These are phyloP conservation scores for Saccharomycopsis schoenii DNA, from an alignment of 805 yeast genomes.

Conservation along the genomic window DNA sequence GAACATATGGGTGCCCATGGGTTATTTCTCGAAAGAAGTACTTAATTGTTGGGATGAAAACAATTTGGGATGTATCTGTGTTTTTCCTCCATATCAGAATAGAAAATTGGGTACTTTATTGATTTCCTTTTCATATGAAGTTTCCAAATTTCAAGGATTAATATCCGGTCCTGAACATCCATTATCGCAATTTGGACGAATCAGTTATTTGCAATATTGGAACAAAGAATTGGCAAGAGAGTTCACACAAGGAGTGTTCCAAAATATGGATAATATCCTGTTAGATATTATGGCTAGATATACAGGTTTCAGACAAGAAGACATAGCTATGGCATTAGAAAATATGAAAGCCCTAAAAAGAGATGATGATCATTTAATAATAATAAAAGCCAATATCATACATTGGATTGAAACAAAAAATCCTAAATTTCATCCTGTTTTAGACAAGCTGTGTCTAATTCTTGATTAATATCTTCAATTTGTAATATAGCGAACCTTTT, in stretches of 20 bases:
- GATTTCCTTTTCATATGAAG: slow-evolving; percentile 72
- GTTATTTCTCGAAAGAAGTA: slow-evolving; percentile 84
- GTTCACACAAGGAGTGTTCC: slow-evolving; percentile 31
- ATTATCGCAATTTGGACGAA: slow-evolving; percentile 68
- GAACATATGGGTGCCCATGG: slow-evolving; percentile 47
- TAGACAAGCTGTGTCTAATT: neutral
- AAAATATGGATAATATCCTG: slow-evolving; percentile 27
- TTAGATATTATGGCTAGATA: slow-evolving; percentile 39
- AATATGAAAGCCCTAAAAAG: slow-evolving; percentile 36
- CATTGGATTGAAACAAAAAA: neutral
- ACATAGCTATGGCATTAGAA: slow-evolving; percentile 48
- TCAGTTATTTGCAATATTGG: slow-evolving; percentile 74
- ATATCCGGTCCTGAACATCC: slow-evolving; percentile 92
- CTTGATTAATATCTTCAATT: neutral
- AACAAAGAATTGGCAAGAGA: slow-evolving; percentile 38
- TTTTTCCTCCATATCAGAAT: slow-evolving; percentile 88
- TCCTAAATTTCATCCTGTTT: neutral
- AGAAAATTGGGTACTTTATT: slow-evolving; percentile 66
- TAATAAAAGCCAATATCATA: neutral
- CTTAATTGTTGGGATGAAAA: slow-evolving; percentile 67
- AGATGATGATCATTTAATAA: neutral
- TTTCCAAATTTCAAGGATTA: slow-evolving; percentile 54
- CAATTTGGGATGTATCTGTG: slow-evolving; percentile 83
- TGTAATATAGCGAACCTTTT: too few species aligned
- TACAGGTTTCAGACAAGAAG: slow-evolving; percentile 59